Conservation (phyloP, 2,329 filamentous ascomycete genomes). For the Colletotrichum spaethianum region DNA sequence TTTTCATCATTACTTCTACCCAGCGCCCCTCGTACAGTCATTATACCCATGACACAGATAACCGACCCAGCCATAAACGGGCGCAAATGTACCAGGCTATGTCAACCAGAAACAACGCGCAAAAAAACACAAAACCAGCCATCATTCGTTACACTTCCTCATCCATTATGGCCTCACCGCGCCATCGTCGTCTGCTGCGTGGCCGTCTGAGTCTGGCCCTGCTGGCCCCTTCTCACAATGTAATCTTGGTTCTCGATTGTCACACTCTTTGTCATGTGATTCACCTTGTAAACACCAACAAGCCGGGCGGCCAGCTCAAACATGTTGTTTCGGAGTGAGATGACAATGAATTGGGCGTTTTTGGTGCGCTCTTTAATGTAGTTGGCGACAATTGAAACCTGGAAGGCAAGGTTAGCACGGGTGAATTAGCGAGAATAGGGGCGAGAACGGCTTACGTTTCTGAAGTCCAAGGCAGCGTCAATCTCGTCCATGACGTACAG, state of each 20-base stretch:
- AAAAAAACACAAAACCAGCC: constrained; percentile 26
- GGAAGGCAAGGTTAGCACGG: constrained; percentile 35
- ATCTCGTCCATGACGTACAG: constrained; percentile 99
- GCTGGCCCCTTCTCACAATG: constrained; percentile 62
- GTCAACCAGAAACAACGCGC: constrained; percentile 5
- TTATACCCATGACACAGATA: constrained; percentile 38
- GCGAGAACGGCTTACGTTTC: constrained; percentile 80
- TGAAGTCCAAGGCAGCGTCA: constrained; percentile 96
- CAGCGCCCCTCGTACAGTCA: constrained; percentile 42
- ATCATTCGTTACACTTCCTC: constrained; percentile 37
- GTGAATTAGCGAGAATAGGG: constrained; percentile 6
- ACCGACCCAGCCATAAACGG: constrained; percentile 2
- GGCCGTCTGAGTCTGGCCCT: constrained; percentile 45
- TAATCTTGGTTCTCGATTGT: constrained; percentile 90
- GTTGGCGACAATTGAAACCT: constrained; percentile 97
- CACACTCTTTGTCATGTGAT: constrained; percentile 97
- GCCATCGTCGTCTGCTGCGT: constrained; percentile 36
- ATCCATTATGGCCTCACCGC: constrained; percentile 9
- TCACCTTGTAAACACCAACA: constrained; percentile 99
- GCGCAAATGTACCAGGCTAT: background rate
- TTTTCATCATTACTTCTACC: constrained; percentile 37
- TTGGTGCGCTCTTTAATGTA: constrained; percentile 99
- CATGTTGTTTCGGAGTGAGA: constrained; percentile 99
- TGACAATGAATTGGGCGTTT: constrained; percentile 99
- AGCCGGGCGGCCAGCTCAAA: constrained; percentile 97